phyloP scores from a whole-genome alignment of 306 rosid species.

The Vigna trinervia region DNA sequence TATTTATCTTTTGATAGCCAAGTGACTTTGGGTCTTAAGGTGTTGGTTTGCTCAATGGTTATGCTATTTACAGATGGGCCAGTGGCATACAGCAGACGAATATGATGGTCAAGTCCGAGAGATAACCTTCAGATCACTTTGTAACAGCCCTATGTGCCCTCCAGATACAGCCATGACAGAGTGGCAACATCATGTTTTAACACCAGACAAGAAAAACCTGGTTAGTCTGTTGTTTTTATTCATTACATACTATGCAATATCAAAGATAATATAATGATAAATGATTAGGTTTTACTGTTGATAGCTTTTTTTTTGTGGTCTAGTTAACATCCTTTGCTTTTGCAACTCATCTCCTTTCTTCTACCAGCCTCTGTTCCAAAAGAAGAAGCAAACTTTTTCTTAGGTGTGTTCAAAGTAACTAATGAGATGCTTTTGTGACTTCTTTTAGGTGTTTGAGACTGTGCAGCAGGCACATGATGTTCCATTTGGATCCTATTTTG shows the following conservation, averaged over 20 bases:
- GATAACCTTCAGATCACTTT: constrained; percentile 83
- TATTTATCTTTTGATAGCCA: constrained; percentile 23
- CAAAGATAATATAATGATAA: constrained; percentile 8
- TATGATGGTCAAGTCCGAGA: constrained; percentile 97
- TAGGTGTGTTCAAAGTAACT: constrained; percentile 9
- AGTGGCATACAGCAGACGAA: constrained; percentile 92
- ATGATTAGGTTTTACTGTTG: constrained; percentile 1
- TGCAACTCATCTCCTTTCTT: constrained; percentile 17
- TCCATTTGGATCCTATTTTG: constrained; percentile 93
- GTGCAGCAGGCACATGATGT: constrained; percentile 99
- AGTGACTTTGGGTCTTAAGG: constrained; percentile 32
- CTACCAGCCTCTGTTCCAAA: background rate
- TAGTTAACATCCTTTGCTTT: constrained; percentile 2
- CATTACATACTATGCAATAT: constrained; percentile 1
- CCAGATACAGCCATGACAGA: constrained; percentile 99
- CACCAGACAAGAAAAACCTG: constrained; percentile 79
- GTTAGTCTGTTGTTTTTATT: constrained; percentile 53
- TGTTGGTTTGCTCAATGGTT: constrained; percentile 37
- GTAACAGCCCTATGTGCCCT: constrained; percentile 99
- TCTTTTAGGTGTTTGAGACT: constrained; percentile 84
- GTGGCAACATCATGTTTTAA: constrained; percentile 82
- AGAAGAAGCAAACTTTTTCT: background rate
- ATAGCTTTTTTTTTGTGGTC: constrained; percentile 5
- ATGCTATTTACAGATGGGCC: constrained; percentile 78
- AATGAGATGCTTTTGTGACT: constrained; percentile 29